Evolutionary conservation across 202 grass and related monocot species (phyloP).

Genomic region (Hordeum pubiflorum): DNA sequence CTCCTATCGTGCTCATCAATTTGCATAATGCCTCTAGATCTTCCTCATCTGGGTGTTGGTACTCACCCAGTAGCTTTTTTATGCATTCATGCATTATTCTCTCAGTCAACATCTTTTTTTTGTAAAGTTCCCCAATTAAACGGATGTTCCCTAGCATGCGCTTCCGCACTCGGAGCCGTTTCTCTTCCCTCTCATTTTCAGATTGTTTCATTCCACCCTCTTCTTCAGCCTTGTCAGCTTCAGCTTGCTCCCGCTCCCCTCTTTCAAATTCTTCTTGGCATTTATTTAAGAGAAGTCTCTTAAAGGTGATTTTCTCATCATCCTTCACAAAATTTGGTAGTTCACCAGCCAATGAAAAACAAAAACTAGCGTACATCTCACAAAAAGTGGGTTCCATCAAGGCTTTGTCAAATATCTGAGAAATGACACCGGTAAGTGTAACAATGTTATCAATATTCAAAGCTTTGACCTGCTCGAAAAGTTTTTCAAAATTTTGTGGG

Average conservation of each 20-base stretch:
- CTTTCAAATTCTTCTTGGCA: conserved; percentile 55
- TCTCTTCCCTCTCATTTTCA: conserved; percentile 52
- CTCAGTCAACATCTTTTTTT: conserved; percentile 86
- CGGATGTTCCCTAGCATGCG: conserved; percentile 91
- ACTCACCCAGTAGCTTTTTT: conserved; percentile 68
- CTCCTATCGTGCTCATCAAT: conserved; percentile 88
- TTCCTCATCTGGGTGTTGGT: conserved; percentile 83
- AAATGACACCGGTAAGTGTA: conserved; percentile 73
- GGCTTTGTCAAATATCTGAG: conserved; percentile 97
- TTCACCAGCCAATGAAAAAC: conserved; percentile 47
- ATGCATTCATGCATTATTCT: conserved; percentile 98
- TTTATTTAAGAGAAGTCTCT: conserved; percentile 52
- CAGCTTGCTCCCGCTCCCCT: conserved; percentile 46
- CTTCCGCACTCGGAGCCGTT: conserved; percentile 48
- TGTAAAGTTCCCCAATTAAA: conserved; percentile 88
- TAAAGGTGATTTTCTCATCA: conserved; percentile 88
- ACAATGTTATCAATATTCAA: conserved; percentile 63
- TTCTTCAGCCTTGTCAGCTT: conserved; percentile 35
- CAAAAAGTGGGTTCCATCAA: conserved; percentile 93
- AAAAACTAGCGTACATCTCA: conserved; percentile 95
- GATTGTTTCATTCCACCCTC: conserved; percentile 60
- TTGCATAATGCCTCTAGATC: conserved; percentile 85
- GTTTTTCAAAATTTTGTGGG: conserved; percentile 88
- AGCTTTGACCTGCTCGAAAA: conserved; percentile 64
- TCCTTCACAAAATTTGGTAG: conserved; percentile 68